These are phyloP conservation scores for Fusarium sambucinum DNA, from an alignment of 2,329 filamentous ascomycete genomes.

Conservation along the genomic window DNA sequence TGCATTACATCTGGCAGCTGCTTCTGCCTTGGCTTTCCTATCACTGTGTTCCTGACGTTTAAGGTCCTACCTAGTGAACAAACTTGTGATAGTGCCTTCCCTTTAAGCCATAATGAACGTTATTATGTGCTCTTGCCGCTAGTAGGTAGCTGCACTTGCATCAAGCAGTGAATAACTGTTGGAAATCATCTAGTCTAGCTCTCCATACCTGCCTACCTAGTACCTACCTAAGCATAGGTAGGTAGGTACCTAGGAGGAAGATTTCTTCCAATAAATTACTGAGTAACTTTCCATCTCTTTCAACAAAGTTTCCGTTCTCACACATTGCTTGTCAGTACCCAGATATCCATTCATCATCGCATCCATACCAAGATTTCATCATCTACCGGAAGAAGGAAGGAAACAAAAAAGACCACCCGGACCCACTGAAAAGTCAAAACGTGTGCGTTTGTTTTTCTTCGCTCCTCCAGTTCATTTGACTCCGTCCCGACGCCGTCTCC, in stretches of 20 bases:
- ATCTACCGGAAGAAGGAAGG: conserved; percentile 3
- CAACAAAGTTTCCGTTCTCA: neutral
- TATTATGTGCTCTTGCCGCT: neutral
- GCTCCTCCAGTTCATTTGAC: conserved; percentile 29
- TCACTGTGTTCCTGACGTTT: neutral
- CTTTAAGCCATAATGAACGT: neutral
- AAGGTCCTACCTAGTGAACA: neutral
- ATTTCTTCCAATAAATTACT: neutral
- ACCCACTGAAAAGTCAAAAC: conserved; percentile 17
- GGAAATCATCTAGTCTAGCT: neutral
- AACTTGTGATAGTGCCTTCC: no score
- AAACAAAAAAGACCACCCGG: neutral
- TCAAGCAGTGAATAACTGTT: neutral
- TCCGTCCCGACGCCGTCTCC: conserved; percentile 41
- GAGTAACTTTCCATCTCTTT: neutral
- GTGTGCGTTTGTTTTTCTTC: conserved; percentile 28
- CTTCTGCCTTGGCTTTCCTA: conserved; percentile 15
- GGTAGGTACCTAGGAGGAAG: no score
- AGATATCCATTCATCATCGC: neutral
- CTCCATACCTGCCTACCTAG: neutral
- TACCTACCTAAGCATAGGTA: no score
- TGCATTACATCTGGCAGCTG: conserved; percentile 22
- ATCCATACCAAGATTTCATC: neutral
- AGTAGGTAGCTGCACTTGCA: neutral
- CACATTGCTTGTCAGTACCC: neutral